These are phyloP conservation scores for Dictyostelium brefeldianum DNA, from an alignment of 78 protist species.

Conservation along the genomic window DNA sequence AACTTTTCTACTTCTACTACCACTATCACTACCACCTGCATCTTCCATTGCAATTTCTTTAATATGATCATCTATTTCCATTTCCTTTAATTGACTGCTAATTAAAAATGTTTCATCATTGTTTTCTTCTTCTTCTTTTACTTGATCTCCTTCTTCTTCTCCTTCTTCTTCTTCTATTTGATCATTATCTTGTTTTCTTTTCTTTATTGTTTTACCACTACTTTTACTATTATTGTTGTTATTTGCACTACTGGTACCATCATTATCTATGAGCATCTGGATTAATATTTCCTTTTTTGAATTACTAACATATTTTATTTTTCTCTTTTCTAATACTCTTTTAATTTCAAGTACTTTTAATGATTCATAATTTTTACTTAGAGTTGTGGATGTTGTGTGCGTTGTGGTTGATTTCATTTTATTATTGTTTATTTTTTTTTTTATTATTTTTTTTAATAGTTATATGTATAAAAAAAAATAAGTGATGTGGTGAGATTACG, in stretches of 20 bases:
- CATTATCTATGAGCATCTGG: background rate
- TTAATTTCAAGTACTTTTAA: background rate
- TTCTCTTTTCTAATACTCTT: background rate
- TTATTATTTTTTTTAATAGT: background rate
- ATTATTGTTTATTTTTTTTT: no score
- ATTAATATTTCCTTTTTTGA: background rate
- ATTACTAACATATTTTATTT: background rate
- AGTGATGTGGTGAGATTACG: background rate
- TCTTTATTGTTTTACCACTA: background rate
- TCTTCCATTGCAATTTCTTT: background rate
- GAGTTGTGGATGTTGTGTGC: no score
- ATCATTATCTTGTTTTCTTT: background rate
- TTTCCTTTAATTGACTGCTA: background rate
- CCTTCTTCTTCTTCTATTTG: background rate
- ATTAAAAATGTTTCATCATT: no score
- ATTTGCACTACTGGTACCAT: background rate
- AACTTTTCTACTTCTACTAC: no score
- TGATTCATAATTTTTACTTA: background rate
- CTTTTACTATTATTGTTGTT: background rate
- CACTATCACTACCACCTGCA: no score
- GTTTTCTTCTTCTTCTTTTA: background rate
- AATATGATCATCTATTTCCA: background rate
- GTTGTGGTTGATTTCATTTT: background rate
- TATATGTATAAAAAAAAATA: background rate
- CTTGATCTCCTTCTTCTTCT: background rate